Conservation (phyloP, 192 early-diverging fungal species). For the Backusella liffmaniae region DNA sequence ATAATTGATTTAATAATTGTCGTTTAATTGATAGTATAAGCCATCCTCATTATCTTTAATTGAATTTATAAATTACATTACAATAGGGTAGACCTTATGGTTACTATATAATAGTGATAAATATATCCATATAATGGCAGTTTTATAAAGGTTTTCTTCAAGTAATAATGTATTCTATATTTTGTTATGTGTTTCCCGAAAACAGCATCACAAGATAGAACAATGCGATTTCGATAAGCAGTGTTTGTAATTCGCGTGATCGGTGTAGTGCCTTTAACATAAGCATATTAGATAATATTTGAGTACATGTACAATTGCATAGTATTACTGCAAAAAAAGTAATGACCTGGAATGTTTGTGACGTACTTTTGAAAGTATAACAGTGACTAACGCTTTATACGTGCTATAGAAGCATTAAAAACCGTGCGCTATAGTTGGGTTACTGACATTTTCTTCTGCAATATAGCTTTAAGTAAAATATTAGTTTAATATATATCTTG, state of each 20-base stretch:
- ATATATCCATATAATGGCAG: background rate
- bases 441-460: too few species aligned
- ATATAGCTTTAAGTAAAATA: too few species aligned
- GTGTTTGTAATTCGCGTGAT: background rate
- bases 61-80: background rate
- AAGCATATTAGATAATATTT: background rate
- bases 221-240: background rate
- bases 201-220: background rate
- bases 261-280: background rate
- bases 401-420: too few species aligned
- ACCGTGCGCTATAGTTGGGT: too few species aligned
- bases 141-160: background rate
- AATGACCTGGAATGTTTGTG: background rate
- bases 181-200: background rate
- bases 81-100: background rate
- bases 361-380: too few species aligned
- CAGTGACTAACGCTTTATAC: too few species aligned
- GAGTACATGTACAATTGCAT: background rate
- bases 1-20: background rate
- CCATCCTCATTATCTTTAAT: background rate
- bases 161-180: background rate
- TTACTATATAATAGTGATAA: background rate
- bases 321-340: background rate
- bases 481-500: too few species aligned
- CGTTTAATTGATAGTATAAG: background rate